Conservation (phyloP, 2,329 filamentous ascomycete genomes). For the Talaromyces marneffei region DNA sequence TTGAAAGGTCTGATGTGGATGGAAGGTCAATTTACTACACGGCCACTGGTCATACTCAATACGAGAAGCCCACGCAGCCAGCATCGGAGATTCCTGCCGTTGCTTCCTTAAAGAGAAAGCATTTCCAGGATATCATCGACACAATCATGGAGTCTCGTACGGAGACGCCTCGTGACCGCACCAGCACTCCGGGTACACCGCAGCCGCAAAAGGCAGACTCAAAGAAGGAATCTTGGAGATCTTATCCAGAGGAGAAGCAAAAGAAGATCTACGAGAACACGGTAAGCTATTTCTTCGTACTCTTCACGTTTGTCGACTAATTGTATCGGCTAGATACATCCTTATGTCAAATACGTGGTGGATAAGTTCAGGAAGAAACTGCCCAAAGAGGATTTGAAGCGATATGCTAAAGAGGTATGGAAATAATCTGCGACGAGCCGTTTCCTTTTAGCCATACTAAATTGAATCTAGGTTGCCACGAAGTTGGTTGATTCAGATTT, state of each 20-base stretch:
- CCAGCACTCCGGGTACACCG: conserved; percentile 59
- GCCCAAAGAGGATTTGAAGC: conserved; percentile 68
- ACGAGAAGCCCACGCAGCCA: conserved; percentile 68
- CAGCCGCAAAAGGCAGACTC: conserved; percentile 54
- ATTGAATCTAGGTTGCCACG: conserved; percentile 57
- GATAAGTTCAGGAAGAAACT: conserved; percentile 84
- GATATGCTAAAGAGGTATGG: conserved; percentile 57
- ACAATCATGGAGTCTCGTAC: conserved; percentile 58
- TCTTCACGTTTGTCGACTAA: background rate
- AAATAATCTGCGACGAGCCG: background rate
- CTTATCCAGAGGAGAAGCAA: conserved; percentile 66
- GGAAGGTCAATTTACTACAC: conserved; percentile 84
- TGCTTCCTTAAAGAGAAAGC: conserved; percentile 65
- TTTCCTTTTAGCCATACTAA: background rate
- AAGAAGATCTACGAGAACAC: conserved; percentile 95
- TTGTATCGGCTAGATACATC: conserved; percentile 58
- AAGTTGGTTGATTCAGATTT: conserved; percentile 89
- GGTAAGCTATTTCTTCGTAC: conserved; percentile 44
- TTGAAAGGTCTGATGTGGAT: conserved; percentile 63
- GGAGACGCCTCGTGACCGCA: conserved; percentile 48
- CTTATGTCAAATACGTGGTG: conserved; percentile 76
- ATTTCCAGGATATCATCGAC: conserved; percentile 78
- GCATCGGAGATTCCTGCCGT: conserved; percentile 60
- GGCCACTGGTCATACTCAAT: conserved; percentile 69
- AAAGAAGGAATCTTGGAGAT: conserved; percentile 47